Conservation (phyloP, 1,284 basidiomycete genomes). For the Caloboletus inedulis region DNA sequence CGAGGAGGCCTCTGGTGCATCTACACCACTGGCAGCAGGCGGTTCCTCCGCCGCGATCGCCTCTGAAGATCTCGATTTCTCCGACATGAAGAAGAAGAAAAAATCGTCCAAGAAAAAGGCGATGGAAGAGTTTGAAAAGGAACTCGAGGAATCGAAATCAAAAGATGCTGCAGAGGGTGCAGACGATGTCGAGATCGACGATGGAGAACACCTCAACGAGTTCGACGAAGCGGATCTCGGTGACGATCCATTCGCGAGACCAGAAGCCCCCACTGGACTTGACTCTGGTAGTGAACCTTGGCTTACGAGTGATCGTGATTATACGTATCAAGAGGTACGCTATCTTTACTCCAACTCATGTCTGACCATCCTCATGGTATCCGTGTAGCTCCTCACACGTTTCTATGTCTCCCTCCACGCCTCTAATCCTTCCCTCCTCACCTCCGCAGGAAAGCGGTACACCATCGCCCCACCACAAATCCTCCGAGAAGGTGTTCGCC, state of each 20-base stretch:
- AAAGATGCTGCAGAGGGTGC: conserved; percentile 57
- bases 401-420: conserved; percentile 92
- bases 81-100: conserved; percentile 85
- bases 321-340: conserved; percentile 86
- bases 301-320: conserved; percentile 92
- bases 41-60: conserved; percentile 40
- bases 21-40: conserved; percentile 50
- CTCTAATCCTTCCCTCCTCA: conserved; percentile 91
- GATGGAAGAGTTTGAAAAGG: conserved; percentile 88
- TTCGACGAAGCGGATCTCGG: conserved; percentile 79
- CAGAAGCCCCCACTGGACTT: conserved; percentile 52
- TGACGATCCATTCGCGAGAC: conserved; percentile 77
- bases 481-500: conserved; percentile 94
- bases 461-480: conserved; percentile 97
- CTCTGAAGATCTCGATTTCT: conserved; percentile 74
- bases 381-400: conserved; percentile 77
- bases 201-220: conserved; percentile 61
- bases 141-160: conserved; percentile 65
- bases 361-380: background rate
- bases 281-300: conserved; percentile 78
- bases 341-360: background rate
- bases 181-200: conserved; percentile 56
- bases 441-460: conserved; percentile 85
- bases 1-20: conserved; percentile 59
- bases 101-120: conserved; percentile 71